Conservation (phyloP, 306 rosid species). For the Cercis canadensis region DNA sequence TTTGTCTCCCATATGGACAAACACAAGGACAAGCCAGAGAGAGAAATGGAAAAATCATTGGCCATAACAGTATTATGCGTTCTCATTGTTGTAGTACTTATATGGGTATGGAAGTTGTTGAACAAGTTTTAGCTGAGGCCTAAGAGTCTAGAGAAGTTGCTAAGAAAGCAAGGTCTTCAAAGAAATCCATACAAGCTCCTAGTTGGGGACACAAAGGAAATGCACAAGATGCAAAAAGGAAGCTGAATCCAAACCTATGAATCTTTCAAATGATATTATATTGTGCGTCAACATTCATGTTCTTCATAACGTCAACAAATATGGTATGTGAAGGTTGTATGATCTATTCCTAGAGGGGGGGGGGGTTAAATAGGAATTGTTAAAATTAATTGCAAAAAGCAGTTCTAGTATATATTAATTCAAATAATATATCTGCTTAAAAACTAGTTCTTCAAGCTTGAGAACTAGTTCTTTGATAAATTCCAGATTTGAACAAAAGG, state of each 20-base stretch:
- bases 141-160: conserved; percentile 38
- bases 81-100: not conserved
- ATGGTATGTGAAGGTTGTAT: too few relatives aligned
- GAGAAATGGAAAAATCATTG: too few relatives aligned
- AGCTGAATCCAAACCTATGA: conserved; percentile 50
- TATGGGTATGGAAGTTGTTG: conserved; percentile 43
- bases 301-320: conserved; percentile 14
- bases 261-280: conserved; percentile 35
- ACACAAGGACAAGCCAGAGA: too few relatives aligned
- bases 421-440: too few relatives aligned
- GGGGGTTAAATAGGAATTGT: too few relatives aligned
- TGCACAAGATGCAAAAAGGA: conserved; percentile 5
- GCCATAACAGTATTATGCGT: not conserved
- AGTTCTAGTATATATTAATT: too few relatives aligned
- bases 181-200: conserved; percentile 44
- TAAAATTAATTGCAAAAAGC: too few relatives aligned
- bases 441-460: too few relatives aligned
- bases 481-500: too few relatives aligned
- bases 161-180: conserved; percentile 41
- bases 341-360: too few relatives aligned
- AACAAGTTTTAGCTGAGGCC: conserved; percentile 53
- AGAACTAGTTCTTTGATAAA: too few relatives aligned
- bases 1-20: too few relatives aligned
- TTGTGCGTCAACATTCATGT: conserved; percentile 32
- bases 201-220: conserved; percentile 39